These are phyloP conservation scores for Coemansia biformis DNA, from an alignment of 192 early-diverging fungal genomes.

Conservation along the genomic window DNA sequence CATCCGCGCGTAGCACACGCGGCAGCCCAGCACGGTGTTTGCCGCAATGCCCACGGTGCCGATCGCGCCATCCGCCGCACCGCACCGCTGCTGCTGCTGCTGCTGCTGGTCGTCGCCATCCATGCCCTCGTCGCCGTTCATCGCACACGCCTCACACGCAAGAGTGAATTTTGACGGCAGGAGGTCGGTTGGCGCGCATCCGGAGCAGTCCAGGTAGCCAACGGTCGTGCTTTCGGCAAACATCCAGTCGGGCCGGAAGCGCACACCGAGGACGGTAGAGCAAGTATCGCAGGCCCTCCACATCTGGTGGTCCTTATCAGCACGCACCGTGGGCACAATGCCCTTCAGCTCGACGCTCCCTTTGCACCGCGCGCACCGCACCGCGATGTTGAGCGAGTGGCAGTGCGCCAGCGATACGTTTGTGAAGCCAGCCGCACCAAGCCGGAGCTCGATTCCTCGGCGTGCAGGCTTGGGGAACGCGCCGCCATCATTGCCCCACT, in stretches of 20 bases:
- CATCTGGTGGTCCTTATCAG: constrained; percentile 36
- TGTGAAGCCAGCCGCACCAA: constrained; percentile 56
- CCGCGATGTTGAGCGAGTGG: constrained; percentile 56
- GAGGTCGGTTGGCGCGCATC: constrained; percentile 64
- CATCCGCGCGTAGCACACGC: constrained; percentile 38
- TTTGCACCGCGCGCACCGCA: constrained; percentile 78
- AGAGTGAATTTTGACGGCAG: constrained; percentile 64
- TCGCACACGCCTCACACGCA: constrained; percentile 65
- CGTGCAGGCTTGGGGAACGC: constrained; percentile 47
- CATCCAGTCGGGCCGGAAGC: constrained; percentile 59
- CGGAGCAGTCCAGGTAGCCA: constrained; percentile 72
- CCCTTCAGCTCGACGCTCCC: constrained; percentile 56
- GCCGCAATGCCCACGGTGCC: constrained; percentile 26
- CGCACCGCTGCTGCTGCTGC: no score
- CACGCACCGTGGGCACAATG: constrained; percentile 27
- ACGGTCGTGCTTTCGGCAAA: constrained; percentile 52
- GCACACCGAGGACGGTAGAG: constrained; percentile 50
- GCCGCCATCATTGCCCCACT: constrained; percentile 1
- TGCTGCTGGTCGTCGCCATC: constrained; percentile 2
- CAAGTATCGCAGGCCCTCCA: constrained; percentile 57
- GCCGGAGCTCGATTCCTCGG: constrained; percentile 69
- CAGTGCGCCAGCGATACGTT: constrained; percentile 66
- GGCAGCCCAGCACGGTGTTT: constrained; percentile 13
- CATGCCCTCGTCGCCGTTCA: no score
- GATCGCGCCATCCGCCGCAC: constrained; percentile 4